Base-by-base conservation (phyloP, 2,329 filamentous ascomycete species). In the Orbilia blumenaviensis region DNA sequence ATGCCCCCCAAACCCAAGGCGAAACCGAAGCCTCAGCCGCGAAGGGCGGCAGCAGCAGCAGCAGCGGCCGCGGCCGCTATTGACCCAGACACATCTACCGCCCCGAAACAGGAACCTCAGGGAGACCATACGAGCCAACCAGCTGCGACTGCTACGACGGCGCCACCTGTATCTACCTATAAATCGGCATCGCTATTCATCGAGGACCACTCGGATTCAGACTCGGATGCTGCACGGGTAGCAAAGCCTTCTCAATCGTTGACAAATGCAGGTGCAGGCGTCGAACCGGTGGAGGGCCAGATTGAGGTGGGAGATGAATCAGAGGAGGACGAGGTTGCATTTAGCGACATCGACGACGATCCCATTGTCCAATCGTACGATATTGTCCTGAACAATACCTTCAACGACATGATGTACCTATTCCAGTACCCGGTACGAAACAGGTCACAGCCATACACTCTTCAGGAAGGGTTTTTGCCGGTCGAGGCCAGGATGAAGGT, bases 351-450 rank as follows among this genome's bases (percentile, higher is more conserved):
- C 46, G 87, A 89, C 52, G 83, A 87, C 18, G 91, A 94, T 81
- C 91, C 91, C 64, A 86, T 94, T 78, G 86, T 91, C 63, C 87
- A 89, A 44, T 89, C 87, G 77, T 98, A 97, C 87, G 88, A 92
- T 81, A 89, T 98, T 83, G 94, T 91, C 84, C 89, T 97, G 81
- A 97, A 94, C 80, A 91, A 92, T 21, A 85, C 87, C 18, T 87
- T 91, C 50, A 86, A 89, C 3, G 89, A 88, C 73, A 87, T 90
- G 79, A 88, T 93, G 74, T 90, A 94, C 80, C 88, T 98, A 78
- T 88, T 99, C 50, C 94, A 98, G 84, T 96, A 96, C 83, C 91
- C 94, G 25, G 94, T 94, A 83, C 91, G 92, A 78, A 86, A 86
- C 41, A 85, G 88, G 71, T 85, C 88, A 42, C 87, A 90, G 78